Evolutionary conservation across 2,329 filamentous ascomycete species (phyloP), one percentile per base, ranked within the genome.

Genomic region (Orbilia brochopaga): DNA sequence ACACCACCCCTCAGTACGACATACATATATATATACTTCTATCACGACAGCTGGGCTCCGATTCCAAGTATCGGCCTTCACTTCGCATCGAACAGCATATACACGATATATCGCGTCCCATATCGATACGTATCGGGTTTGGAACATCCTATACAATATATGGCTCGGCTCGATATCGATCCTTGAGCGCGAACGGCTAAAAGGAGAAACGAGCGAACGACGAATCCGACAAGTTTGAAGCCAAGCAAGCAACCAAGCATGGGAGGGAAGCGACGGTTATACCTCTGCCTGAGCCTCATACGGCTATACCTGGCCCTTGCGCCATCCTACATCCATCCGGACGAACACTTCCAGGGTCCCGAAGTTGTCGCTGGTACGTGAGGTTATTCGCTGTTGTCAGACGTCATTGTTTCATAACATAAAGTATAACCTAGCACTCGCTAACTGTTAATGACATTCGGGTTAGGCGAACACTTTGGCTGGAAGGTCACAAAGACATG

Each of bases 271-370:
- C 87, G 92, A 83, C 88, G 92, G 80, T 86, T 88, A 74, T 96
- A 96, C 81, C 83, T 97, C 74, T 81, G 95, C 64, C 84, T 99
- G 77, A 84, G 96, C 77, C 83, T 94, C 76, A 86, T 96, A 77
- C 89, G 94, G 80, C 85, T 97, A 78, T 97, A 93, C 85, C 93
- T 97, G 79, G 93, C 94, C 72, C 82, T 97, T 75, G 92, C 90
- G 74, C 90, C 94, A 69, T 97, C 93, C 83, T 99, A 99, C 80
- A 86, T 99, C 52, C 94, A 99, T 80, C 94, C 94, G 3, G 94
- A 99, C 82, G 94, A 99, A 84, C 94, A 97, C 83, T 99, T 99
- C 78, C 94, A 99, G 82, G 94, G 94, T 37, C 94, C 94, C 15
- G 94, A 99, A 83, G 89, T 97, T 75, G 94, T 97, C 78, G 92